phyloP scores from a whole-genome alignment of 257 asterid genomes.

The Osmanthus fragrans region DNA sequence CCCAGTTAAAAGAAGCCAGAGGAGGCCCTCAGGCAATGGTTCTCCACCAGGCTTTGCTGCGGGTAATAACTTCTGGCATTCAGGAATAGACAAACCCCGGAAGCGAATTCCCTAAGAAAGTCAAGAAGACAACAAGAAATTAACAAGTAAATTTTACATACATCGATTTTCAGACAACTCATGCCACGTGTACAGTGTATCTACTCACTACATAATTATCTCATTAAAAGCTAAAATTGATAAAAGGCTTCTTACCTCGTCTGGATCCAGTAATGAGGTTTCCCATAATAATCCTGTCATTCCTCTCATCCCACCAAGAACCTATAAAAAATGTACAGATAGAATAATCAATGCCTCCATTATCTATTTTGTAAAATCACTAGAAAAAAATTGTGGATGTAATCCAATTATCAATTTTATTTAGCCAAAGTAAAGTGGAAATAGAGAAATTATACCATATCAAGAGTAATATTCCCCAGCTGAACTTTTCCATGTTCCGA shows the following conservation, averaged over 20 bases:
- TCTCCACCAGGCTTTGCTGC: conserved; percentile 92
- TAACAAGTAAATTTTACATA: conserved; percentile 5
- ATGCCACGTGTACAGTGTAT: neutral
- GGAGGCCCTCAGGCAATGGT: conserved; percentile 98
- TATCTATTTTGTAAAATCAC: neutral
- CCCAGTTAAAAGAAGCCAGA: conserved; percentile 98
- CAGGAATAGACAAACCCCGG: conserved; percentile 94
- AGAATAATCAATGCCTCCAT: conserved; percentile 7
- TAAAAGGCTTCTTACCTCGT: conserved; percentile 59
- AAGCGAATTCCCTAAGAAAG: conserved; percentile 88
- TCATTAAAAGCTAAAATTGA: conserved; percentile 9
- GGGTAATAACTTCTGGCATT: conserved; percentile 91
- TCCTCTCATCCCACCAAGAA: conserved; percentile 99
- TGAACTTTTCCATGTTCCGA: conserved; percentile 85
- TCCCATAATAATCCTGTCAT: conserved; percentile 99
- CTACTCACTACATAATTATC: conserved; percentile 12
- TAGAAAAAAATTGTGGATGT: neutral
- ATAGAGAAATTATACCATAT: conserved; percentile 58
- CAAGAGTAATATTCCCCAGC: conserved; percentile 81
- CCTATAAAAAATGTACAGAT: conserved; percentile 43
- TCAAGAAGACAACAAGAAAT: conserved; percentile 19
- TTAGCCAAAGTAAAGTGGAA: conserved; percentile 7
- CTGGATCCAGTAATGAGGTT: conserved; percentile 95
- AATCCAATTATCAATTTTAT: neutral
- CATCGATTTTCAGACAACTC: neutral